phyloP scores from a whole-genome alignment of 1,284 basidiomycete species.

The Ustilago shanxiensis region DNA sequence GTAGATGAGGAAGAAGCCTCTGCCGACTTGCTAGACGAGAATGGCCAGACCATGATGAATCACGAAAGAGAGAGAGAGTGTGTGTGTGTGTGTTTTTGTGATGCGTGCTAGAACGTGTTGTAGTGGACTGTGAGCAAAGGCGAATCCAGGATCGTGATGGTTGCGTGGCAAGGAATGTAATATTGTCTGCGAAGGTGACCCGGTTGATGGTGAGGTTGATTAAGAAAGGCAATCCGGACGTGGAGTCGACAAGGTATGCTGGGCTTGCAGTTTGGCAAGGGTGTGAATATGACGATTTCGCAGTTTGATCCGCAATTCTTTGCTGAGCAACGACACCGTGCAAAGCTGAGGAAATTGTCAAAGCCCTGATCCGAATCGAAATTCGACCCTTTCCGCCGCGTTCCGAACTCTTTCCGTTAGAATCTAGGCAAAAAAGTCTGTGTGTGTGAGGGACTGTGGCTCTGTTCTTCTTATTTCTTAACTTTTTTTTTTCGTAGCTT shows the following conservation, averaged over 20 bases:
- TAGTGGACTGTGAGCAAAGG: neutral
- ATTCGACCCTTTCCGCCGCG: constrained; percentile 32
- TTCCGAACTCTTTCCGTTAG: constrained; percentile 23
- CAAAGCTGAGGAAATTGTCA: constrained; percentile 17
- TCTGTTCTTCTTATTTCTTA: constrained; percentile 33
- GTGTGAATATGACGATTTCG: neutral
- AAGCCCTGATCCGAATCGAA: constrained; percentile 13
- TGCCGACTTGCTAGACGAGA: constrained; percentile 41
- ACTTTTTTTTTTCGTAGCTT: constrained; percentile 20
- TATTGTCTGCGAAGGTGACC: neutral
- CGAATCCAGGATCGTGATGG: neutral
- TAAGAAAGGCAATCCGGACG: constrained; percentile 2
- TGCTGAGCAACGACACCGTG: constrained; percentile 23
- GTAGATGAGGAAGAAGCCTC: constrained; percentile 38
- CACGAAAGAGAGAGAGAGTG: neutral
- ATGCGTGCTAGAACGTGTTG: neutral
- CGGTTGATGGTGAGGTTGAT: constrained; percentile 2
- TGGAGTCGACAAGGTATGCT: neutral
- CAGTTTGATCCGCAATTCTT: neutral
- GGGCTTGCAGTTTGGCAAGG: neutral
- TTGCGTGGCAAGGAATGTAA: neutral
- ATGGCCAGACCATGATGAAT: constrained; percentile 53
- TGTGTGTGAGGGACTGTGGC: neutral
- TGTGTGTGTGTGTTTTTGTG: constrained; percentile 1
- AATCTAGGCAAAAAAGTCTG: neutral